These are phyloP conservation scores for Clitoria ternatea DNA, from an alignment of 306 rosid species.

Conservation along the genomic window DNA sequence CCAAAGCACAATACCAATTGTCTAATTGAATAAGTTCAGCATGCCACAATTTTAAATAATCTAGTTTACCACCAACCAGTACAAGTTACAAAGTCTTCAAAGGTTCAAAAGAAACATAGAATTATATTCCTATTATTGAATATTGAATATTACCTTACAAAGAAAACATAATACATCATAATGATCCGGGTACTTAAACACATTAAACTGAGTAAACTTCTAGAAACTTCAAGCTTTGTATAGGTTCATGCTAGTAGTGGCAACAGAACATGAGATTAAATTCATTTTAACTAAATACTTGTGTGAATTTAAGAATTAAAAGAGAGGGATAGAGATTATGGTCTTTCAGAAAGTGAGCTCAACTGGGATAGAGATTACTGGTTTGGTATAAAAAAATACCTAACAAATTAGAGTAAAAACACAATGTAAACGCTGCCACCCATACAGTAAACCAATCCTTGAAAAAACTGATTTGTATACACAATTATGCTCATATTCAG, in stretches of 20 bases:
- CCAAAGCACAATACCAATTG: not conserved
- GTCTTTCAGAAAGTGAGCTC: not conserved
- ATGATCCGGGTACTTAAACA: slow-evolving; percentile 11
- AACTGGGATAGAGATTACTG: not conserved
- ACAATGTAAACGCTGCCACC: too few relatives aligned
- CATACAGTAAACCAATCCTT: too few relatives aligned
- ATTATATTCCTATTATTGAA: not conserved
- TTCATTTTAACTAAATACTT: too few relatives aligned
- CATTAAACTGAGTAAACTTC: not conserved
- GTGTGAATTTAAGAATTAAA: too few relatives aligned
- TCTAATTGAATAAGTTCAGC: not conserved
- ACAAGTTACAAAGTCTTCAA: not conserved
- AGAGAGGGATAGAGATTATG: not conserved
- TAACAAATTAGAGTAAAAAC: too few relatives aligned
- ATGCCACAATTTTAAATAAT: not conserved
- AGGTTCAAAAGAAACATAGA: slow-evolving; percentile 10
- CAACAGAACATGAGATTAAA: not conserved
- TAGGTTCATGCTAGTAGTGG: not conserved
- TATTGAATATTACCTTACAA: not conserved
- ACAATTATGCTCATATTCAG: too few relatives aligned
- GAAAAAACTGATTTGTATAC: too few relatives aligned
- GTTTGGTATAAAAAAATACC: too few relatives aligned
- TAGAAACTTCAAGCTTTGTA: not conserved
- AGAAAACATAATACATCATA: not conserved
- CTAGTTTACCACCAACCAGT: too few relatives aligned